phyloP scores from a whole-genome alignment of 352 stramenopile genomes.

The Phytophthora tentaculata region DNA sequence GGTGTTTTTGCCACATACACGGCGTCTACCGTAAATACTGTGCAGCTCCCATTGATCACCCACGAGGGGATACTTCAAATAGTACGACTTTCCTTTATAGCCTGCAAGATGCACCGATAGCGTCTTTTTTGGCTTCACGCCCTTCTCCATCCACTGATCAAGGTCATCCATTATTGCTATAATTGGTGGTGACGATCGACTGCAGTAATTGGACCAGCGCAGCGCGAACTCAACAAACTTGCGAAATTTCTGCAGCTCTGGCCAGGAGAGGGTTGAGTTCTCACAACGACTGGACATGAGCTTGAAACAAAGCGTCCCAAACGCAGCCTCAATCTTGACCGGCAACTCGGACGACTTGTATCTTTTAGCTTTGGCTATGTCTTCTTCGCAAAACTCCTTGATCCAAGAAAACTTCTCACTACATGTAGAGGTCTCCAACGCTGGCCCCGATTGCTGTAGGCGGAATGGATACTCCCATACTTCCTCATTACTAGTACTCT shows the following conservation, averaged over 20 bases:
- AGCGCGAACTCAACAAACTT: constrained; percentile 32
- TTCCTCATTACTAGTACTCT: constrained; percentile 15
- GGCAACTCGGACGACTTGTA: constrained; percentile 21
- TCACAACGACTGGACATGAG: constrained; percentile 28
- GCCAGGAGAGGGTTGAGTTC: constrained; percentile 31
- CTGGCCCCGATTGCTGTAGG: constrained; percentile 32
- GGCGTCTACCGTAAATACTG: constrained; percentile 9
- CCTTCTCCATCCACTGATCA: constrained; percentile 30
- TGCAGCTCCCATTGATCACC: constrained; percentile 41
- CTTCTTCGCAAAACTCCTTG: constrained; percentile 34
- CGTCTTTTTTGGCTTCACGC: constrained; percentile 2
- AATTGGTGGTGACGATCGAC: constrained; percentile 17
- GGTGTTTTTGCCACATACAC: constrained; percentile 33
- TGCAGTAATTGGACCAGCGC: constrained; percentile 49
- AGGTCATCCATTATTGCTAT: constrained; percentile 36
- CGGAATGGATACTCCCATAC: constrained; percentile 28
- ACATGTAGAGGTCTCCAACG: constrained; percentile 9
- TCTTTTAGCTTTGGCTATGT: constrained; percentile 24
- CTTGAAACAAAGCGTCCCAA: constrained; percentile 43
- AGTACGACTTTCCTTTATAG: constrained; percentile 18
- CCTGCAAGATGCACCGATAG: constrained; percentile 34
- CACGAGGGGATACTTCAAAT: constrained; percentile 50
- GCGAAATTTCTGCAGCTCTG: constrained; percentile 36
- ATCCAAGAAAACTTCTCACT: constrained; percentile 28
- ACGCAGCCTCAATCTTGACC: constrained; percentile 30